phyloP scores from a whole-genome alignment of 305 asterid species.

The Fraxinus floribunda region DNA sequence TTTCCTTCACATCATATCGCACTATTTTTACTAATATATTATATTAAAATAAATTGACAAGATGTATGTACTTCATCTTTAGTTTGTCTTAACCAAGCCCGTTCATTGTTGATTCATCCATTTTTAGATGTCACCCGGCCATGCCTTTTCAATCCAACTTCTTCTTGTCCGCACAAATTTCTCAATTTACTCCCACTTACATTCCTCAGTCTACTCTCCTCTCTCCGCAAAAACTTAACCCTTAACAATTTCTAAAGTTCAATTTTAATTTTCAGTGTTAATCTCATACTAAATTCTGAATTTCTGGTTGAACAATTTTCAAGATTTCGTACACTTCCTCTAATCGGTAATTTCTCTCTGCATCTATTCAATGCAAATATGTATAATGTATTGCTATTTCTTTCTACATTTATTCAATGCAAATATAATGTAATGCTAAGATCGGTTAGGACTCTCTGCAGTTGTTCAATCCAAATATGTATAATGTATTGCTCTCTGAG shows the following conservation, averaged over 20 bases:
- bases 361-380: too few species aligned
- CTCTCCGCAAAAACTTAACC: neutral
- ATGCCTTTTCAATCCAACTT: neutral
- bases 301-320: neutral
- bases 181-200: neutral
- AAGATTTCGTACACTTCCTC: neutral
- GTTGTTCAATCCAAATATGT: neutral
- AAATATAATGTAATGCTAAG: neutral
- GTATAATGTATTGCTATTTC: too few species aligned
- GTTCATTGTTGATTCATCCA: neutral
- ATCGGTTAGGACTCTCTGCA: too few species aligned
- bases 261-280: neutral
- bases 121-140: neutral
- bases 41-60: too few species aligned
- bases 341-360: neutral
- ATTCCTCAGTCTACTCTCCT: neutral
- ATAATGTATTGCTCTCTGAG: neutral
- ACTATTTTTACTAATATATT: too few species aligned
- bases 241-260: neutral
- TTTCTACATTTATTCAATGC: neutral
- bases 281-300: neutral
- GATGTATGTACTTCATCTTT: neutral
- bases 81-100: neutral
- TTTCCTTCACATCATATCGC: too few species aligned
- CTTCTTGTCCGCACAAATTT: neutral